Base-by-base conservation (phyloP, 148 eudicot genomes). In the Pharnaceum exiguum region DNA sequence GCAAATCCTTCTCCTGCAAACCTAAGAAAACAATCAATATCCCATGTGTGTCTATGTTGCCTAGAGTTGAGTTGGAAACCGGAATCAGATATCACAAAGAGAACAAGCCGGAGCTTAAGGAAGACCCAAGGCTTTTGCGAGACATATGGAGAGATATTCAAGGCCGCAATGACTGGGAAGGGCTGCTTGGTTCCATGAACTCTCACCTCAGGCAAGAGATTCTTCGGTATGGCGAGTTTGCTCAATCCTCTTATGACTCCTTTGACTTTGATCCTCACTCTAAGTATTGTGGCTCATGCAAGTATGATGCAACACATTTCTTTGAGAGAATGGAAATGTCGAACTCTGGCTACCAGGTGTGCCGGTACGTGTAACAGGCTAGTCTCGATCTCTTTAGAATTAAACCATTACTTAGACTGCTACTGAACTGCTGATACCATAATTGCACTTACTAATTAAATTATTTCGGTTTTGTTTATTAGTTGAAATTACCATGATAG, bases 231-330 rank as follows among this genome's bases (percentile, higher is more conserved):
- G 97, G 97, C 28, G 97, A 90, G 63, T 81, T 90, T 64, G 79
- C 95, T 24, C 97, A 90, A 48, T 80, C 95, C 9, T 82, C 81
- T 46, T 90, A 90, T 27, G 95, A 90, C 46, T 86, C 95, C 2
- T 90, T 90, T 51, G 95, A 90, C 62, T 86, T 70, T 57, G 95
- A 90, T 68, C 95, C 95, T 39, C 79, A 84, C 67, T 86, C 95
- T 37, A 86, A 76, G 74, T 83, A 90, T 60, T 90, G 97, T 58
- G 95, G 97, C 6, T 83, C 95, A 5, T 86, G 95, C 67, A 86
- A 86, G 64, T 89, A 86, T 38, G 53, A 32, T 10, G 73, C 68
- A 0, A 24, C 63, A 9, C 80, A 77, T 19, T 86, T 83, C 82
- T 86, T 83, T 56, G 67, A 75, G 13, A 75, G 55, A 68, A 66